phyloP scores from a whole-genome alignment of 148 eudicot species.

The Rhododendron kiyosumense region DNA sequence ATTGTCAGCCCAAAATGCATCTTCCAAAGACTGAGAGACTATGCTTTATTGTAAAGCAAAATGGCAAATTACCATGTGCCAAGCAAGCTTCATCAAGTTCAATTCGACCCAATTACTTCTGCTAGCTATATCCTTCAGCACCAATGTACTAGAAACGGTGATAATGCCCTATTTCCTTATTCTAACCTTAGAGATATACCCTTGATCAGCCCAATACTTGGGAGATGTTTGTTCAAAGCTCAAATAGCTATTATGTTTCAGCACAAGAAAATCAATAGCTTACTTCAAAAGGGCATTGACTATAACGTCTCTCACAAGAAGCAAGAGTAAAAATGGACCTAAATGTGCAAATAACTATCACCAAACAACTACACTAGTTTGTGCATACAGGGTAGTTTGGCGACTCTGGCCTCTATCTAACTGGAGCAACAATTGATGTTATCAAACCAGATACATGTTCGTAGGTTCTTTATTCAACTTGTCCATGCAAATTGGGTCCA shows the following conservation, averaged over 20 bases:
- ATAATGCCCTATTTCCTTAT: neutral
- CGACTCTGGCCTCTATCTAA: neutral
- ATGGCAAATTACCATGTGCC: neutral
- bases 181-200: neutral
- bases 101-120: neutral
- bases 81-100: neutral
- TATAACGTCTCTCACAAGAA: neutral
- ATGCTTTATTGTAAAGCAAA: neutral
- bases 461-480: neutral
- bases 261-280: neutral
- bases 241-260: neutral
- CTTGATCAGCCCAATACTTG: neutral
- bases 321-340: neutral
- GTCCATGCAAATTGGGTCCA: neutral
- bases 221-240: neutral
- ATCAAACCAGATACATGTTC: neutral
- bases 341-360: neutral
- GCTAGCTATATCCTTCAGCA: neutral
- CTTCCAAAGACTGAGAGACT: neutral
- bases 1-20: constrained; percentile 4
- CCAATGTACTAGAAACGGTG: neutral
- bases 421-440: neutral
- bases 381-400: neutral
- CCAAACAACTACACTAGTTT: neutral
- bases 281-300: neutral